Evolutionary conservation across 116 monocot species (phyloP), one percentile per base, ranked within the genome.

Genomic region (Zostera marina): DNA sequence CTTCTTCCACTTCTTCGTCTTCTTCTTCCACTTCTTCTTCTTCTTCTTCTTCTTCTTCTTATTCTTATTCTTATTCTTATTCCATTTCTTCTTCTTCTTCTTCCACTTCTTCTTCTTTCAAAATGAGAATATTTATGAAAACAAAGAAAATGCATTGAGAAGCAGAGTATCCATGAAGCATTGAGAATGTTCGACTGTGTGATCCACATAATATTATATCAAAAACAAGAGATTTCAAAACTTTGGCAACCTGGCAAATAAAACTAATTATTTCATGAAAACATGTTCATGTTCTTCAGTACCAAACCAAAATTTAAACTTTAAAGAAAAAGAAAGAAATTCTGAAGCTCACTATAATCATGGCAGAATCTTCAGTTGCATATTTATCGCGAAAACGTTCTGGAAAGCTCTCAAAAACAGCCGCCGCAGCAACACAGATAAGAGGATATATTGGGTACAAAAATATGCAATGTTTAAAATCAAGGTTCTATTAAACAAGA

Each of bases 391-490:
- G 77, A 60, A 98, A 98, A 74, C 86, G 63, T 58, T 89, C 98
- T 54, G 98, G 98, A 67, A 86, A 67, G 56, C 74, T 83, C 49
- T 90, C 81, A 12, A 98, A 83, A 15, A 85, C 82, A 46, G 98
- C 98, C 26, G 86, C 63, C 14, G 90, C 90, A 59, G 98, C 98
- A 68, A 86, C 73, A 71, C 98, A 98, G 47, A 98, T 98, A 44
- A 98, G 76, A 74, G 98, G 86, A 61, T 98, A 98, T 72, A 98
- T 78, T 60, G 98, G 98, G 77, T 90, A 98, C 26, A 98, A 74
- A 73, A 98, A 98, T 69, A 90, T 98, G 81, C 73, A 71, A 41
- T 38, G 6, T 56, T 56, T 51, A 20, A 51, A 49, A 51, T 9
- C 20, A 19, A 19, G 6, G 17, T 48, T n/a, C 16, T 51, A 51